Percentiles rank a stretch among this genome's conserved stretches.
These are phyloP conservation scores for Tillandsia fasciculata DNA, from an alignment of 176 grass and related monocot species.

Conservation along the genomic window DNA sequence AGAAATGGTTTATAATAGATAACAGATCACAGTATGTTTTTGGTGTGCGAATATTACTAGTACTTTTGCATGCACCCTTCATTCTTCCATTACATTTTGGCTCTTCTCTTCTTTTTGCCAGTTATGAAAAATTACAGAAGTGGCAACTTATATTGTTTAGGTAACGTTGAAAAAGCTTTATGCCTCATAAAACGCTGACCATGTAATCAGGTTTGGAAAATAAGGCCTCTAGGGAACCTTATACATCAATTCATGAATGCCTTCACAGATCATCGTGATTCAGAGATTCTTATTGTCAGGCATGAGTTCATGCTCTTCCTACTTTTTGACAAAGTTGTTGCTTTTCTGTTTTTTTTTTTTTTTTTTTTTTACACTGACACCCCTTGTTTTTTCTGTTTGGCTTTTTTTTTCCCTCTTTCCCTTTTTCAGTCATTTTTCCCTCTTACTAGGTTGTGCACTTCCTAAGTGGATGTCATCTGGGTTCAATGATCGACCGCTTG, in stretches of 20 bases:
- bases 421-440: conserved; percentile 72
- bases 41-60: no score
- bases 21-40: no score
- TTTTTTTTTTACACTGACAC: not conserved
- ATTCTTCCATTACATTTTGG: no score
- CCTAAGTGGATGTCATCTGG: conserved; percentile 96
- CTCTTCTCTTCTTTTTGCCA: no score
- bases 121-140: no score
- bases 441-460: conserved; percentile 87
- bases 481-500: conserved; percentile 74
- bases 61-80: no score
- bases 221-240: conserved; percentile 63
- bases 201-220: conserved; percentile 60
- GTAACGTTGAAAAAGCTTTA: not conserved
- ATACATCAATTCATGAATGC: conserved; percentile 98
- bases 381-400: not conserved
- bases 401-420: conserved; percentile 5
- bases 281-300: conserved; percentile 94
- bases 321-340: conserved; percentile 6
- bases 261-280: conserved; percentile 98
- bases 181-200: conserved; percentile 14
- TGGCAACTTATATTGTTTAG: not conserved
- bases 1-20: not conserved
- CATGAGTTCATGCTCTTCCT: conserved; percentile 8
- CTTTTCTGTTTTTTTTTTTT: not conserved